A percentile compares a stretch with the other conserved stretches of the same genome.
Evolutionary conservation across 2,329 filamentous ascomycete species (phyloP).

Genomic region (Hyphodiscus sp.): DNA sequence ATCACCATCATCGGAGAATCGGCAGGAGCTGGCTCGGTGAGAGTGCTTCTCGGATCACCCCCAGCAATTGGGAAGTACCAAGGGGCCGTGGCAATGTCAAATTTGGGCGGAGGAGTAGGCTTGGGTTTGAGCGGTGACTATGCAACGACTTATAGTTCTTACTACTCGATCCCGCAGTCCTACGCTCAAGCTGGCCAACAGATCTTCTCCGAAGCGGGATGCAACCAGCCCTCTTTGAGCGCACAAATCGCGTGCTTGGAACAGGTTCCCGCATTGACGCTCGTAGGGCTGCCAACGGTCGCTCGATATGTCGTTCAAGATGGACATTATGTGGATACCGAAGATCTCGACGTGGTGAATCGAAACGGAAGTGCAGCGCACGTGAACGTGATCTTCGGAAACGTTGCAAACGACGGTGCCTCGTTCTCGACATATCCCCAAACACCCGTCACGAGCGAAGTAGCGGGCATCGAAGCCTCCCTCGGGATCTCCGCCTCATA

Average conservation of each 20-base stretch:
- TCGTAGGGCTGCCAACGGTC: conserved; percentile 34
- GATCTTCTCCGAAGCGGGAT: conserved; percentile 42
- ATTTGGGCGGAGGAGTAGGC: conserved; percentile 44
- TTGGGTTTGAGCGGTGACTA: conserved; percentile 42
- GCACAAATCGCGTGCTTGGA: conserved; percentile 42
- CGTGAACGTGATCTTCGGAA: conserved; percentile 46
- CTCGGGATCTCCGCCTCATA: conserved; percentile 40
- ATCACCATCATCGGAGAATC: conserved; percentile 46
- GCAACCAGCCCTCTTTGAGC: conserved; percentile 36
- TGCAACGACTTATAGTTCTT: conserved; percentile 47
- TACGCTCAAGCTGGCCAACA: conserved; percentile 41
- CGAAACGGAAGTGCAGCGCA: conserved; percentile 39
- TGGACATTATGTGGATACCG: conserved; percentile 42
- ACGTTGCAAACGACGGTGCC: conserved; percentile 42
- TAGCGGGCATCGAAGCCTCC: conserved; percentile 37
- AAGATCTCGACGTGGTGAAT: conserved; percentile 38
- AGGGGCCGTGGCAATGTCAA: conserved; percentile 43
- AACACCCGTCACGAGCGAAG: conserved; percentile 35
- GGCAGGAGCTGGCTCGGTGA: conserved; percentile 43
- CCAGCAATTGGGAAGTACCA: conserved; percentile 40
- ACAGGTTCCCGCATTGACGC: conserved; percentile 33
- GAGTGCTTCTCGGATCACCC: conserved; percentile 42
- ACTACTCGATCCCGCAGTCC: conserved; percentile 44
- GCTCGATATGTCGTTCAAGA: conserved; percentile 49
- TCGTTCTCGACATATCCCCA: conserved; percentile 42